phyloP scores from a whole-genome alignment of 2,329 filamentous ascomycete species.

The Cladosporium oxysporum region DNA sequence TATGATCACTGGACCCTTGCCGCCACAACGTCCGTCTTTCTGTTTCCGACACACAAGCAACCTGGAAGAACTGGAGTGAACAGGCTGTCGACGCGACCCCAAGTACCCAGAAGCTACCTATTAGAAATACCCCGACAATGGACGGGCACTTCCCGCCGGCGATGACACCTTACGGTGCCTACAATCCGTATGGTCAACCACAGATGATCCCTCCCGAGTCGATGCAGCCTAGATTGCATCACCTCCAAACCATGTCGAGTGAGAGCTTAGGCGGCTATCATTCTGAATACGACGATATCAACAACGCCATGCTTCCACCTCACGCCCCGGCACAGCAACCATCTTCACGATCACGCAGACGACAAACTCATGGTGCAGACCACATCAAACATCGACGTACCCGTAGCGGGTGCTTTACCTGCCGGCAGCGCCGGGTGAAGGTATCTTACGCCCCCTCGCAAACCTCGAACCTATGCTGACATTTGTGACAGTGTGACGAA shows the following conservation, averaged over 20 bases:
- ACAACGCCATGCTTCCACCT: constrained; percentile 29
- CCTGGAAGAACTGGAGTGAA: not conserved
- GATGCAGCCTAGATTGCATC: constrained; percentile 31
- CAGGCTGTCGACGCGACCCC: not conserved
- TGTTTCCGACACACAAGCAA: constrained; percentile 1
- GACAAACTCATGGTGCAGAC: constrained; percentile 49
- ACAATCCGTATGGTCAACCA: constrained; percentile 34
- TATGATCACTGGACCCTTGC: constrained; percentile 18
- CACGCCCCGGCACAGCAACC: constrained; percentile 29
- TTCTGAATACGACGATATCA: constrained; percentile 36
- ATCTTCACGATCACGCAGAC: constrained; percentile 31
- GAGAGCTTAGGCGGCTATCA: constrained; percentile 36
- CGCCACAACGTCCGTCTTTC: constrained; percentile 5
- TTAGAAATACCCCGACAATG: constrained; percentile 25
- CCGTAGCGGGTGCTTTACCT: constrained; percentile 91
- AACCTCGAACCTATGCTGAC: constrained; percentile 23
- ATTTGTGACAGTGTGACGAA: constrained; percentile 75
- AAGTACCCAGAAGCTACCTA: constrained; percentile 1
- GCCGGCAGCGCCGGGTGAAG: constrained; percentile 83
- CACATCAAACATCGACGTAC: constrained; percentile 92
- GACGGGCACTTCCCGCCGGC: constrained; percentile 33
- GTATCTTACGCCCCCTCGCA: constrained; percentile 37
- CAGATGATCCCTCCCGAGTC: constrained; percentile 32
- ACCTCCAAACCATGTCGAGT: constrained; percentile 36
- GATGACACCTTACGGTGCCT: constrained; percentile 34